A percentile compares a stretch with the other conserved stretches of the same genome.
These are phyloP conservation scores for Mucor sp. DNA, from an alignment of 371 early-diverging fungal species.

Conservation along the genomic window DNA sequence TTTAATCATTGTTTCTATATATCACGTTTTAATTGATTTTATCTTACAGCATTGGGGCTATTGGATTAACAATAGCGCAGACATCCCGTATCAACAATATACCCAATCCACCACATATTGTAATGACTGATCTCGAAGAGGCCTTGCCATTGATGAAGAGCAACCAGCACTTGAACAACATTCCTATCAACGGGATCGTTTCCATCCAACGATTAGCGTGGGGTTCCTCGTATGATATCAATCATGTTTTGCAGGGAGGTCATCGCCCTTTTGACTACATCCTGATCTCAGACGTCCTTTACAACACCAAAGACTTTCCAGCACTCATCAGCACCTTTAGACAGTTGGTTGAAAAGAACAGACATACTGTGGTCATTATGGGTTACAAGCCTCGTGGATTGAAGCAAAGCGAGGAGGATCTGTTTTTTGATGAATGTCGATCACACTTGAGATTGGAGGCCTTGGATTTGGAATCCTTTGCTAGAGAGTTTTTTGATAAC, in stretches of 20 bases:
- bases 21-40: neutral
- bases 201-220: constrained; percentile 30
- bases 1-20: neutral
- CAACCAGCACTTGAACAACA: constrained; percentile 38
- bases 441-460: neutral
- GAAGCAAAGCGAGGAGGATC: constrained; percentile 33
- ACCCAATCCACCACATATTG: constrained; percentile 9
- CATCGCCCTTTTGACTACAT: constrained; percentile 32
- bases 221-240: constrained; percentile 7
- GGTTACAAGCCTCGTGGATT: constrained; percentile 61
- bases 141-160: constrained; percentile 38
- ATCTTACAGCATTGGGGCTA: neutral
- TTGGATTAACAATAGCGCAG: constrained; percentile 20
- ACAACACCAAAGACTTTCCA: constrained; percentile 38
- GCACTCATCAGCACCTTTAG: constrained; percentile 31
- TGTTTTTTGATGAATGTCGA: constrained; percentile 44
- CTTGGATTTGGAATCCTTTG: neutral
- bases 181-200: neutral
- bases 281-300: constrained; percentile 55
- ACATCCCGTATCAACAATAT: neutral
- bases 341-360: constrained; percentile 1
- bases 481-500: neutral
- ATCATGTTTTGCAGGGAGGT: neutral
- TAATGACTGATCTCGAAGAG: constrained; percentile 46
- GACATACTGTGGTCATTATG: constrained; percentile 45